A percentile compares a stretch with the other conserved stretches of the same genome.
Conservation (phyloP, 2,329 filamentous ascomycete genomes). For the Chaetothyriales sp. region DNA sequence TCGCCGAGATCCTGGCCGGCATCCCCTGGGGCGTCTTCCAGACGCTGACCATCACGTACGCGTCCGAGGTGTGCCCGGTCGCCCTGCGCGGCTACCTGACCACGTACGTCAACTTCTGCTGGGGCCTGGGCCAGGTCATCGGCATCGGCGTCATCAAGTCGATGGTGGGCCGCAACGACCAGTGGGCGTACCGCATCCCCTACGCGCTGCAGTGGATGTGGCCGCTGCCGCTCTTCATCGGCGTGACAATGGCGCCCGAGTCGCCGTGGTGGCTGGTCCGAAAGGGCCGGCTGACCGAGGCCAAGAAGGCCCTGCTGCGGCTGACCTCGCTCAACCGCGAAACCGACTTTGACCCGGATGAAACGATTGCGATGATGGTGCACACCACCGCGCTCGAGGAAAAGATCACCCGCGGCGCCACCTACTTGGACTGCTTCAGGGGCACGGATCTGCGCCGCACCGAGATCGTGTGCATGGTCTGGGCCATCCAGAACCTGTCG, state of each 20-base stretch:
- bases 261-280: conserved; percentile 41
- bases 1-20: conserved; percentile 37
- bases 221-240: conserved; percentile 37
- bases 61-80: conserved; percentile 35
- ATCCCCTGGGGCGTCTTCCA: conserved; percentile 41
- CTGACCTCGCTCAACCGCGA: conserved; percentile 38
- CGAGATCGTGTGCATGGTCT: conserved; percentile 55
- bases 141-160: conserved; percentile 38
- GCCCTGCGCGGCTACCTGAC: conserved; percentile 33
- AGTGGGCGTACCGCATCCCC: conserved; percentile 41
- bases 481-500: conserved; percentile 51
- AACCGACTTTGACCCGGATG: conserved; percentile 64
- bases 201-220: conserved; percentile 41
- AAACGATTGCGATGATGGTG: conserved; percentile 84
- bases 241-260: conserved; percentile 36
- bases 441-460: conserved; percentile 66
- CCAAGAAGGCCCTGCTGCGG: conserved; percentile 30
- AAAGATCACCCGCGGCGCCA: conserved; percentile 57
- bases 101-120: conserved; percentile 27
- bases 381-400: conserved; percentile 74
- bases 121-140: conserved; percentile 36
- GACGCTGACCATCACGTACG: conserved; percentile 35
- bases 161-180: conserved; percentile 32
- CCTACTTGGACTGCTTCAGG: conserved; percentile 72
- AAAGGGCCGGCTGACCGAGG: conserved; percentile 32